Evolutionary conservation across 345 rosid species (phyloP), one percentile per base, ranked within the genome.

Genomic region (Theobroma cacao): DNA sequence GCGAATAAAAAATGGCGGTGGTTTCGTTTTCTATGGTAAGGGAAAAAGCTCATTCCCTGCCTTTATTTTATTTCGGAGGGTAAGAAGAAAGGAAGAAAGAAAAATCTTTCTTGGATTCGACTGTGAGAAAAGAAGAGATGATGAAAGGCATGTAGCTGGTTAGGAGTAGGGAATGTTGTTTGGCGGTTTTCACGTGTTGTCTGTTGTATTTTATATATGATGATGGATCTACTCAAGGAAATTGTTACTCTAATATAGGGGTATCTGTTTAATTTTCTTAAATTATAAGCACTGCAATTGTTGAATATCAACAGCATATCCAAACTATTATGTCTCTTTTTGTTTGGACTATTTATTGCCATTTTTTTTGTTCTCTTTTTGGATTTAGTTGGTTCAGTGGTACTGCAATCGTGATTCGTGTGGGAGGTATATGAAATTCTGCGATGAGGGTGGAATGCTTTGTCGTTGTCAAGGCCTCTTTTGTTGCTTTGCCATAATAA

Each of bases 1-100:
- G 99, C 82, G 89, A 83, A 71, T 90, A 76, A 87, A 41, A 47
- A n/a, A 56, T 14, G 58, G 45, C 8, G 52, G 7, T 28, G 30
- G 12, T 9, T 56, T 41, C 30, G n/a, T 30, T 4, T 15, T 9
- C 36, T 18, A 38, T 18, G 52, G 38, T 38, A 47, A 36, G 75
- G 75, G 48, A 30, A 48, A 77, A 58, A 5, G 1, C 58, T 36
- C 47, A 56, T 74, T 74, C 58, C 78, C 78, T 68, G 47, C 34
- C 43, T 36, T 58, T 75, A 14, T 66, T 30, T 60, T 13, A 14
- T 9, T 7, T 20, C 55, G 22, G 34, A 43, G 38, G 55, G 50
- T 10, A 53, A 72, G 28, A 1, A 2, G 40, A 62, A 69, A 5
- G 2, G 31, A 59, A 8, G 10, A 30, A 52, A 53, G 40, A 2